phyloP scores from a whole-genome alignment of 2,329 filamentous ascomycete species.

The Chaetomium sp. region DNA sequence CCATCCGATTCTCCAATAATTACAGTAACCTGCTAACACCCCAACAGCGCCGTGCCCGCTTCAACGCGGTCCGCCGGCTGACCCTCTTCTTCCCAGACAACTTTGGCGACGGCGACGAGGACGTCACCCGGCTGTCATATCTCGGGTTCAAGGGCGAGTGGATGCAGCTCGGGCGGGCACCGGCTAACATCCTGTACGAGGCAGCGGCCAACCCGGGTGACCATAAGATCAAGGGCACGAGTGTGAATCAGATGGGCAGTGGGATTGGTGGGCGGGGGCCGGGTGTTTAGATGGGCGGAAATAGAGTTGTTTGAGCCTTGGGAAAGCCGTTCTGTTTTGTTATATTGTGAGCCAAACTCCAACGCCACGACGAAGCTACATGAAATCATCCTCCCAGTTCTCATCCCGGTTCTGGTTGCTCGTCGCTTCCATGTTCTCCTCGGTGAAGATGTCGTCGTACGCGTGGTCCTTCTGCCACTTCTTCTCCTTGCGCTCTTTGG shows the following conservation, averaged over 20 bases:
- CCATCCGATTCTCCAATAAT: background rate
- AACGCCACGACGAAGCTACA: slow-evolving; percentile 45
- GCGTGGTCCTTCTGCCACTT: slow-evolving; percentile 97
- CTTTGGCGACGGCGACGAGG: slow-evolving; percentile 72
- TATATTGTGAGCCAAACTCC: background rate
- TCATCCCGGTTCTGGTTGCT: slow-evolving; percentile 81
- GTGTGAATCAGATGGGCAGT: slow-evolving; percentile 48
- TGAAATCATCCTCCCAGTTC: slow-evolving; percentile 86
- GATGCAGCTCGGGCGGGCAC: slow-evolving; percentile 77
- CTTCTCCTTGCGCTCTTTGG: slow-evolving; percentile 77
- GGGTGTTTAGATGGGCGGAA: slow-evolving; percentile 24
- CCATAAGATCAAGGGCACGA: slow-evolving; percentile 61
- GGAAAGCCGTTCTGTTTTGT: background rate
- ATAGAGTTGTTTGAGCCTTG: background rate
- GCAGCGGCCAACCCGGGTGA: slow-evolving; percentile 86
- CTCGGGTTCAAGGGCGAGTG: slow-evolving; percentile 92
- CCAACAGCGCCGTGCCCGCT: slow-evolving; percentile 64
- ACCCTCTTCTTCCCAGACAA: slow-evolving; percentile 90
- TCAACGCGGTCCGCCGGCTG: slow-evolving; percentile 76
- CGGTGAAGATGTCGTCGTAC: slow-evolving; percentile 85
- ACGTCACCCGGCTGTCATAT: slow-evolving; percentile 73
- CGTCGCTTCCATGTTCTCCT: slow-evolving; percentile 67
- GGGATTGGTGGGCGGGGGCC: slow-evolving; percentile 38
- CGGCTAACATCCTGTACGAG: slow-evolving; percentile 85
- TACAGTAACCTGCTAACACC: background rate